phyloP scores from a whole-genome alignment of 1,284 basidiomycete genomes.

The Porphyrellus sp. region DNA sequence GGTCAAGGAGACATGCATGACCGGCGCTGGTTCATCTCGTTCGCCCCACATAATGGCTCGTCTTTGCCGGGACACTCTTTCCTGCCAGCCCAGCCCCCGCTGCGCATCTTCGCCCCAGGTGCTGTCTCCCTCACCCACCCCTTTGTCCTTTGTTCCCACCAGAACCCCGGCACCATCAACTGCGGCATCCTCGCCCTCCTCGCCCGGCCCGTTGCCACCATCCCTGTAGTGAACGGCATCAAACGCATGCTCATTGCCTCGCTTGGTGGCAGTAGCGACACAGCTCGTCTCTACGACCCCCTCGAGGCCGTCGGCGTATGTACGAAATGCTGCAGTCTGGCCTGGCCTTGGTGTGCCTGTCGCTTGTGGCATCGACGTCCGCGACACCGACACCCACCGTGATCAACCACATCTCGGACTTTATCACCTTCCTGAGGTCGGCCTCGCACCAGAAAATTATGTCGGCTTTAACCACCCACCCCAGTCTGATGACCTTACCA shows the following conservation, averaged over 20 bases:
- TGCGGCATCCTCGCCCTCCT: conserved; percentile 70
- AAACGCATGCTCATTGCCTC: conserved; percentile 72
- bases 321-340: conserved; percentile 71
- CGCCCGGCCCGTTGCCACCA: conserved; percentile 52
- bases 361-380: conserved; percentile 76
- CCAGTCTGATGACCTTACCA: conserved; percentile 18
- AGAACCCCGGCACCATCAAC: conserved; percentile 52
- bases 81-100: conserved; percentile 21
- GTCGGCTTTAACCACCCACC: conserved; percentile 22
- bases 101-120: conserved; percentile 69
- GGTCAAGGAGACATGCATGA: background rate
- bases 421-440: conserved; percentile 71
- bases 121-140: conserved; percentile 75
- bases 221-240: conserved; percentile 39
- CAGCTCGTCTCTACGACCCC: conserved; percentile 55
- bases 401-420: conserved; percentile 82
- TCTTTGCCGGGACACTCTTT: conserved; percentile 39
- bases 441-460: conserved; percentile 74
- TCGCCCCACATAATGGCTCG: conserved; percentile 24
- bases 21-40: background rate
- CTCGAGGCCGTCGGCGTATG: conserved; percentile 65
- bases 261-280: conserved; percentile 68
- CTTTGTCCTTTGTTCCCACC: conserved; percentile 58
- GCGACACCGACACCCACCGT: conserved; percentile 67
- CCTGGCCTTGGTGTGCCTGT: conserved; percentile 66